Base-by-base conservation (phyloP, 108 stramenopile genomes). In the Pseudonitzschia multiseries region DNA sequence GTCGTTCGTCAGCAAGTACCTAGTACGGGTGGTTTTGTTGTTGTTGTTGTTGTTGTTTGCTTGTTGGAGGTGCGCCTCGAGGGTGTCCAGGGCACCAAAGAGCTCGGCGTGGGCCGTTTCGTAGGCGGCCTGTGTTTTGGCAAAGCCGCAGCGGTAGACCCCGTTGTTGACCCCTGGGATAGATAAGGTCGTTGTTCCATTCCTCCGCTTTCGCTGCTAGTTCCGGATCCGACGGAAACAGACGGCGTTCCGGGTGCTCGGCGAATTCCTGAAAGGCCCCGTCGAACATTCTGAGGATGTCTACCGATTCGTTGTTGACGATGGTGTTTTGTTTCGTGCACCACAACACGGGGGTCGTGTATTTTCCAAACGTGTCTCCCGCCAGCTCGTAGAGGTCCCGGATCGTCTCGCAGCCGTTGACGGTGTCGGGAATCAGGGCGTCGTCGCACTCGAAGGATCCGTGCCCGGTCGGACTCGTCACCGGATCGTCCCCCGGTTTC, bases 61-160 rank as follows among this genome's bases (percentile, higher is more conserved):
- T 29, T 73, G 82, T 51, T 83, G 51, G 66, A 95, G 78, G 33
- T 89, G 77, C 18, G 67, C 69, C 52, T 95, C 96, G 52, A 83
- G 40, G 22, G 69, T 59, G 71, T 98, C 97, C 67, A 98, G 90
- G 10, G 89, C 81, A n/a, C 50, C 75, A 20, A 85, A 93, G 71
- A 97, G 70, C 33, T 90, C 94, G 5, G 75, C 76, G 28, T 97
- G 86, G 33, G 97, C 96, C 26, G 46, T 53, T 29, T 99, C 89
- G 81, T 99, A 97, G 10, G 95, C 96, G 65, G 71, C 70, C 78
- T 99, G 98, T 13, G 89, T 72, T 54, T 70, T 82, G 13, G 97
- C 97, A 80, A 98, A 97, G 8, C 98, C 98, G 68, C 94, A 93
- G 50, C 88, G 81, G 80, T 98, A 99, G 5, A 99, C 97, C 61